These are phyloP conservation scores for Saccharata proteae DNA, from an alignment of 2,329 filamentous ascomycete species.

Conservation along the genomic window DNA sequence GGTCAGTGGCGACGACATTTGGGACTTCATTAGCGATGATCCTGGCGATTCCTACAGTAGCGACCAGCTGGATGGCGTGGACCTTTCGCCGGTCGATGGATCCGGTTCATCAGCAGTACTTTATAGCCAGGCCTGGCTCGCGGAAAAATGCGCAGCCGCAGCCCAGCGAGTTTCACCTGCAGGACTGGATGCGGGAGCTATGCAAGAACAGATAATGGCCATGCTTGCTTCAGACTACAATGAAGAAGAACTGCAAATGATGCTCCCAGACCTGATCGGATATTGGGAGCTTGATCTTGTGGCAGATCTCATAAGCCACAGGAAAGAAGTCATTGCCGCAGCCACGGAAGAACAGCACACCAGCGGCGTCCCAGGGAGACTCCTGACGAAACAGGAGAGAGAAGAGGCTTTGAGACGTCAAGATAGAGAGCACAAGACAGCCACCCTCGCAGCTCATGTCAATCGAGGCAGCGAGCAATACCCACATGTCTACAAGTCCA, in stretches of 20 bases:
- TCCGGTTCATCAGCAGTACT: constrained; percentile 18
- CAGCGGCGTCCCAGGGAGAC: constrained; percentile 35
- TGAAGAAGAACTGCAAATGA: constrained; percentile 80
- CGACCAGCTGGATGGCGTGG: constrained; percentile 48
- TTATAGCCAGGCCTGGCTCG: constrained; percentile 60
- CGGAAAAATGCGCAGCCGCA: constrained; percentile 53
- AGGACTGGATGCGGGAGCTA: constrained; percentile 56
- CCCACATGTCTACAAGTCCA: constrained; percentile 81
- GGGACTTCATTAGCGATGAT: constrained; percentile 77
- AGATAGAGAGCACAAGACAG: constrained; percentile 74
- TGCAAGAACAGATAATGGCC: constrained; percentile 66
- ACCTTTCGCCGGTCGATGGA: constrained; percentile 12
- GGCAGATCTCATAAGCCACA: constrained; percentile 73
- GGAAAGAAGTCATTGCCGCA: constrained; percentile 46
- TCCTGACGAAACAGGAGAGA: constrained; percentile 66
- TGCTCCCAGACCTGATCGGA: constrained; percentile 77
- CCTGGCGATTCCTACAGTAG: constrained; percentile 54
- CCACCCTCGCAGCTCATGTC: constrained; percentile 57
- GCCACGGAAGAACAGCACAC: constrained; percentile 27
- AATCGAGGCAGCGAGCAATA: constrained; percentile 63
- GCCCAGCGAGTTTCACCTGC: constrained; percentile 50
- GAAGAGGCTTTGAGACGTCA: constrained; percentile 64
- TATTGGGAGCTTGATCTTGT: constrained; percentile 91
- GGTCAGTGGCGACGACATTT: constrained; percentile 66
- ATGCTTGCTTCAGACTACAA: constrained; percentile 55